Base-by-base conservation (phyloP, 164 flowering plant genomes). In the Vitis rupestris region DNA sequence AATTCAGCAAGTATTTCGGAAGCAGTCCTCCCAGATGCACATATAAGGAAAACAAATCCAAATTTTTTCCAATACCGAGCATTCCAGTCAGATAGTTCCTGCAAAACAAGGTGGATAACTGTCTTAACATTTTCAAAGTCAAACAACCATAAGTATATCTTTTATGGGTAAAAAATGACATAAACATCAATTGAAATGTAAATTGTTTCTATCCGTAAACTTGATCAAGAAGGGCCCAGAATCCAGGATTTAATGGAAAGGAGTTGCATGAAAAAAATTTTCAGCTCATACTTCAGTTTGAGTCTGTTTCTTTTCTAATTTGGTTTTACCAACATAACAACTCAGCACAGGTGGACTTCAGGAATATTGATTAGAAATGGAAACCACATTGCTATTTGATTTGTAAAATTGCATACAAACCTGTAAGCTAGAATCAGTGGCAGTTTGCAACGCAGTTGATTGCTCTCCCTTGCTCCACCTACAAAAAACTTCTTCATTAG, bases 381-480 rank as follows among this genome's bases (percentile, higher is more conserved):
- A 37, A 37, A 37, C 44, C 44, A 37, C 4, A 37, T 37, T 37
- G 44, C 44, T 3, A 37, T 3, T 37, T 37, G 44, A 37, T 37
- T 6, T 37, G 7, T 37, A 37, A 37, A 37, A 37, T 37, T 37
- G 44, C 5, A 37, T 3, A 23, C 69, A 31, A 50, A 94, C 98
- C 94, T 87, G 86, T 65, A 85, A 79, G 72, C 74, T 87, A 70
- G 91, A 81, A 74, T 75, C 78, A 69, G 89, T 88, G n/a, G 96
- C 93, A 73, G 97, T 91, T 19, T 89, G 85, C 48, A 90, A 55
- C 50, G 99, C 97, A 67, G 95, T 86, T 27, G 98, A 86, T 68
- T 95, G 99, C 79, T 95, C 99, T 72, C 96, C 97, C 81, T 84
- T 87, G 75, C 96, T 88, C 97, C 98, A 92, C 84, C 99, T 94